Conservation (phyloP, 345 rosid genomes). For the Luvunga scandens region DNA sequence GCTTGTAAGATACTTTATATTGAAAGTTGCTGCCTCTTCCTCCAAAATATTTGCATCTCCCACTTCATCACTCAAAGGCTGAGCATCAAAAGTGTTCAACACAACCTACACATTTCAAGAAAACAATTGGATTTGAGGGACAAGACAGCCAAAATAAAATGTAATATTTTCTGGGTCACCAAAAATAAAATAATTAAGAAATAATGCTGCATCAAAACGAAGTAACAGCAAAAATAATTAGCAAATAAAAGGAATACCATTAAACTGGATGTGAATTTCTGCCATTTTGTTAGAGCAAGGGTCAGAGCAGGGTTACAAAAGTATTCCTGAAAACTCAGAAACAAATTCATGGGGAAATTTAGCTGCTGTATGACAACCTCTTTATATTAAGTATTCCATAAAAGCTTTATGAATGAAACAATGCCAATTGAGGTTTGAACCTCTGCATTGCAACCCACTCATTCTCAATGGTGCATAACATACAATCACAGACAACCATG, state of each 20-base stretch:
- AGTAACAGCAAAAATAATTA: conserved; percentile 2
- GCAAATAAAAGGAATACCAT: conserved; percentile 44
- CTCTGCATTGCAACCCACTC: background rate
- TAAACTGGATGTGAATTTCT: conserved; percentile 79
- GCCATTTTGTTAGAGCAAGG: conserved; percentile 78
- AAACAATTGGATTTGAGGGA: conserved; percentile 8
- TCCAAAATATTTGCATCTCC: conserved; percentile 89
- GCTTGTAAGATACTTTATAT: conserved; percentile 95
- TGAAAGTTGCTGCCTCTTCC: conserved; percentile 90
- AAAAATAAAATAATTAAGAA: background rate
- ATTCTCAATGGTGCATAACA: background rate
- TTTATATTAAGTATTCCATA: conserved; percentile 1
- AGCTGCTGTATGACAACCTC: background rate
- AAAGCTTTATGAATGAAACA: background rate
- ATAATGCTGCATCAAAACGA: background rate
- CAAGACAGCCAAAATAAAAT: background rate
- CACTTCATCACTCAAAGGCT: conserved; percentile 96
- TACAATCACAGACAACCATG: background rate
- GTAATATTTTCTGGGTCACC: background rate
- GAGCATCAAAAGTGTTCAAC: conserved; percentile 87
- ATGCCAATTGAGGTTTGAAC: background rate
- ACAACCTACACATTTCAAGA: conserved; percentile 62
- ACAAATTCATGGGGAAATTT: conserved; percentile 10
- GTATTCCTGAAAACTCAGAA: conserved; percentile 60
- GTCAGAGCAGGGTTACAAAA: conserved; percentile 85